A percentile compares a stretch with the other conserved stretches of the same genome.
These are phyloP conservation scores for Boletellus deceptivus DNA, from an alignment of 1,284 basidiomycete genomes.

Conservation along the genomic window DNA sequence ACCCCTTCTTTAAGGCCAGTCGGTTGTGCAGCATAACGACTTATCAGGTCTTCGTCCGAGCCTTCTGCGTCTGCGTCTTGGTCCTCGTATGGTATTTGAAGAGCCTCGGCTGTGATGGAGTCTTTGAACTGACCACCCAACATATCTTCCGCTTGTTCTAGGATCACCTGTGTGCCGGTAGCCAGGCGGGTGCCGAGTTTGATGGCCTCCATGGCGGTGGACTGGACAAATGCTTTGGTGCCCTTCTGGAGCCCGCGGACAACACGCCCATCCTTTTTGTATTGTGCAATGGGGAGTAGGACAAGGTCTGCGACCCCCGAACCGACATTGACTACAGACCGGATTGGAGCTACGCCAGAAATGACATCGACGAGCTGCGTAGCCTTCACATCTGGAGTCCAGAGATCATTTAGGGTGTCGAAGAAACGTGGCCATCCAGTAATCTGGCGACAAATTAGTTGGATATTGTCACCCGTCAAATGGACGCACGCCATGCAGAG, in stretches of 20 bases:
- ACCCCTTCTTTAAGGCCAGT: conserved; percentile 82
- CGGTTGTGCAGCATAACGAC: conserved; percentile 91
- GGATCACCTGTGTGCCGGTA: conserved; percentile 94
- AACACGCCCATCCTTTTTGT: conserved; percentile 94
- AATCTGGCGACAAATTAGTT: conserved; percentile 51
- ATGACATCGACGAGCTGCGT: conserved; percentile 97
- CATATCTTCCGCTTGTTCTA: conserved; percentile 94
- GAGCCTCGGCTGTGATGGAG: conserved; percentile 63
- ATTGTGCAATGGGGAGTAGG: conserved; percentile 94
- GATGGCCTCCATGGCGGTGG: conserved; percentile 92
- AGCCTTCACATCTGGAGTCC: conserved; percentile 99
- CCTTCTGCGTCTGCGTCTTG: conserved; percentile 31
- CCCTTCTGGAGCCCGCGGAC: conserved; percentile 94
- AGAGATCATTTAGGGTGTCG: conserved; percentile 91
- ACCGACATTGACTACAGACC: conserved; percentile 94
- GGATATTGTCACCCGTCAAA: neutral
- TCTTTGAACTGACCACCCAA: conserved; percentile 76
- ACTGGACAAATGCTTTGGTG: conserved; percentile 87
- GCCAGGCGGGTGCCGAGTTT: conserved; percentile 93
- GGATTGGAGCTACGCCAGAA: conserved; percentile 94
- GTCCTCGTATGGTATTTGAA: conserved; percentile 46
- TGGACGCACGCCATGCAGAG: conserved; percentile 78
- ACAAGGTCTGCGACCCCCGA: conserved; percentile 95
- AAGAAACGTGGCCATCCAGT: conserved; percentile 88
- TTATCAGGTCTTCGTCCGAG: conserved; percentile 59